Evolutionary conservation across 192 early-diverging fungal genomes (phyloP), one percentile per base, ranked within the genome.

Genomic region (Linnemannia zychae): DNA sequence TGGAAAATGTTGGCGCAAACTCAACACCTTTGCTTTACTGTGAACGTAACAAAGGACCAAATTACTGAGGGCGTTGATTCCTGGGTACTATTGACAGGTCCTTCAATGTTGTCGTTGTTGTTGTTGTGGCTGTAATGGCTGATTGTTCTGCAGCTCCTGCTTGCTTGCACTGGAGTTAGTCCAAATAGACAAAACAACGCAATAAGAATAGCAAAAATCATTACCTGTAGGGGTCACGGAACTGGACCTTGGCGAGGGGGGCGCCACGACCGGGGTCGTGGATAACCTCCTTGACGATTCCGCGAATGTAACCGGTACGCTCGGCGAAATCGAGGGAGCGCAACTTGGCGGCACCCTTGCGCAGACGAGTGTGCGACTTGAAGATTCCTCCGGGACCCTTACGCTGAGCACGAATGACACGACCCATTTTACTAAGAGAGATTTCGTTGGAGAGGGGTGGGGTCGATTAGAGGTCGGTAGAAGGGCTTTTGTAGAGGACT

Each of bases 321-420:
- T 99, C 98, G 85, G 98, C 93, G 89, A 92, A 99, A 93, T 99
- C 98, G 79, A 97, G 88, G 76, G 96, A 87, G 87, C 98, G 94
- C 92, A 96, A 93, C 94, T 98, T 96, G 90, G 98, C 98, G 79
- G 98, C 97, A 74, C 97, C 98, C 91, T 97, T 94, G 86, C 98
- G 94, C 89, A 93, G 94, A 89, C 93, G 93, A 89, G 94, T 96
- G 93, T 96, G 95, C 89, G 98, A 90, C 91, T 95, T 98, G 97
- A 99, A 99, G 91, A 99, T 98, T 81, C 97, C 96, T 90, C 98
- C 98, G 83, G 97, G 95, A 97, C 98, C 98, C 92, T 99, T 99
- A 92, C 98, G 93, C 90, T 99, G 98, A 88, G 95, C 94, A 93
- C 98, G 95, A 92, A 99, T 98, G 86, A 99, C 98, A 89, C 98